Evolutionary conservation across 805 yeast species (phyloP).

Genomic region (Saccharomyces kudriavzevii): DNA sequence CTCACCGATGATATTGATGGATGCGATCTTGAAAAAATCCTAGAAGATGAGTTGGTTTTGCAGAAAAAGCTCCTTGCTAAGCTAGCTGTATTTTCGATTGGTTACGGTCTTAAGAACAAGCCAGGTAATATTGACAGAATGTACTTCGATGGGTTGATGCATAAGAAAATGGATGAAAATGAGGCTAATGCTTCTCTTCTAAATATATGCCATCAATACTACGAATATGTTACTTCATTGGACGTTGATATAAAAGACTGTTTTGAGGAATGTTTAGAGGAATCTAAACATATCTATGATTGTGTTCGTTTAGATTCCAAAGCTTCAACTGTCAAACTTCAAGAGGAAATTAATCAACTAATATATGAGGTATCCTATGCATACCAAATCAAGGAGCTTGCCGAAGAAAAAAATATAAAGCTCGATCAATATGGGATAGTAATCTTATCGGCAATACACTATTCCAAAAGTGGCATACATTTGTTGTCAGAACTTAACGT

Average conservation of each 20-base stretch:
- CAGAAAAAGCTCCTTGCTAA: slow-evolving; percentile 58
- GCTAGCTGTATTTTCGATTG: slow-evolving; percentile 46
- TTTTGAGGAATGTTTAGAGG: slow-evolving; percentile 32
- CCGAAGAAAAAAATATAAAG: slow-evolving; percentile 24
- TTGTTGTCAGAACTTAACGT: slow-evolving; percentile 10
- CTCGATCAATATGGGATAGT: slow-evolving; percentile 31
- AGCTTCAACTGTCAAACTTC: slow-evolving; percentile 4
- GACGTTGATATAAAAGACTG: slow-evolving; percentile 47
- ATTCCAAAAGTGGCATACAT: slow-evolving; percentile 11
- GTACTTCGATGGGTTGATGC: slow-evolving; percentile 15
- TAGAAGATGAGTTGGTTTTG: slow-evolving; percentile 49
- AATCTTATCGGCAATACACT: slow-evolving; percentile 18
- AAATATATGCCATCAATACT: slow-evolving; percentile 25
- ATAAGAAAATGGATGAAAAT: slow-evolving; percentile 16
- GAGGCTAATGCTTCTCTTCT: slow-evolving; percentile 26
- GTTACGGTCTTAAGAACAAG: slow-evolving; percentile 31
- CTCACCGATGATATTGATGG: slow-evolving; percentile 16
- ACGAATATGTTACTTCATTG: slow-evolving; percentile 46
- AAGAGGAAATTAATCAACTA: slow-evolving; percentile 30
- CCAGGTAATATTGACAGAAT: slow-evolving; percentile 18
- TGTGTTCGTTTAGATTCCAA: slow-evolving; percentile 2
- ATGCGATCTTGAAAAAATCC: slow-evolving; percentile 35
- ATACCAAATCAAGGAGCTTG: slow-evolving; percentile 25
- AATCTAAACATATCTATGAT: slow-evolving; percentile 37
- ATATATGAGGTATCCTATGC: slow-evolving; percentile 34